These are phyloP conservation scores for Triticum timopheevii DNA, from an alignment of 176 grass and related monocot species.

Conservation along the genomic window DNA sequence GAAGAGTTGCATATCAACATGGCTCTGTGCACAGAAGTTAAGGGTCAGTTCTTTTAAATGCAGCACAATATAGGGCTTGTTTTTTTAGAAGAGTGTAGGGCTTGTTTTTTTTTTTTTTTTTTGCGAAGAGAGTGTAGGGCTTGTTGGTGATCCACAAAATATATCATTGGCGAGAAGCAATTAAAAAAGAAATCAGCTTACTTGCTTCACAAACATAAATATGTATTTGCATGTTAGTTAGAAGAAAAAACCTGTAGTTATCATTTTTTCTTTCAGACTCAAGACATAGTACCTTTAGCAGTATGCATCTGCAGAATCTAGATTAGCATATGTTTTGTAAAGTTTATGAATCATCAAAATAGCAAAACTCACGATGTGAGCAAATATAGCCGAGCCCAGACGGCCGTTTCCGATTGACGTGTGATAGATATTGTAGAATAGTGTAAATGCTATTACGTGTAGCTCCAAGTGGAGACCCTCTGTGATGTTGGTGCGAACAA, in stretches of 20 bases:
- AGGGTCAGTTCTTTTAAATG: background rate
- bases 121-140: background rate
- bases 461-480: background rate
- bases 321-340: too few species aligned
- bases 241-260: background rate
- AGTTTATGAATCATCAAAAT: background rate
- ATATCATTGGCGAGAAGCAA: background rate
- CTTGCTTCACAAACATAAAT: background rate
- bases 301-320: too few species aligned
- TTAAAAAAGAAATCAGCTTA: constrained; percentile 29
- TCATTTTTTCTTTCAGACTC: too few species aligned
- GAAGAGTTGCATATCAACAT: constrained; percentile 24
- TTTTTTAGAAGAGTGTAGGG: background rate
- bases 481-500: background rate
- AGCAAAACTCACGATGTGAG: background rate
- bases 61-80: constrained; percentile 10
- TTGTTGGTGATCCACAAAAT: constrained; percentile 31
- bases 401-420: background rate
- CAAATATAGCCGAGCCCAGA: background rate
- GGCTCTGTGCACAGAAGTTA: background rate
- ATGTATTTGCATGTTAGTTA: background rate
- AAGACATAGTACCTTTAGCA: too few species aligned
- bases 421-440: background rate
- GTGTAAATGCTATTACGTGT: background rate
- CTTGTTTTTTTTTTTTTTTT: too few species aligned